Percentiles rank a stretch among this genome's conserved stretches.
Evolutionary conservation across 31 red algal species (phyloP).

Genomic region (Asparagopsis taxiformis): DNA sequence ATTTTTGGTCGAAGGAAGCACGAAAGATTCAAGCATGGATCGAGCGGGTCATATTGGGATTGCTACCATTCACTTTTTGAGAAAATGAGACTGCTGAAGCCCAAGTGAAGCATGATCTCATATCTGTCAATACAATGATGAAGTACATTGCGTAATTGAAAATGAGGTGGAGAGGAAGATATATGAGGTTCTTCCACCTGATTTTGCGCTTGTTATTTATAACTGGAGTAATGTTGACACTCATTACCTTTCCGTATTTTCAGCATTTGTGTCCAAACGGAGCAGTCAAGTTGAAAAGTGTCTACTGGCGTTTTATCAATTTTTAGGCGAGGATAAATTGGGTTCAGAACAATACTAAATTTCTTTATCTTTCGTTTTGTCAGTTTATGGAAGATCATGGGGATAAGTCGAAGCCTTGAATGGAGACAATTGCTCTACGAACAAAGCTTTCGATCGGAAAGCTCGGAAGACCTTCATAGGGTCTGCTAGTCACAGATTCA

Average conservation of each 20-base stretch:
- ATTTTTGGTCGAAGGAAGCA: conserved; percentile 3
- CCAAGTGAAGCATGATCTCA: background rate
- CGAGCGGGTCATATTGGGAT: background rate
- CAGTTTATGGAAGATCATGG: background rate
- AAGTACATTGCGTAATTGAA: conserved; percentile 5
- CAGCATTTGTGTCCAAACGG: background rate
- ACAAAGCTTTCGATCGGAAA: conserved; percentile 12
- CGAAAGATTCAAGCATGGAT: background rate
- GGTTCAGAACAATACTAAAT: background rate
- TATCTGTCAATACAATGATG: background rate
- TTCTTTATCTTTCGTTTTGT: background rate
- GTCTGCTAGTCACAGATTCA: conserved; percentile 17
- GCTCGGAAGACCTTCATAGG: background rate
- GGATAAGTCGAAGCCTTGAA: conserved; percentile 1
- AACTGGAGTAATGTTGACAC: background rate
- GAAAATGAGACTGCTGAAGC: background rate
- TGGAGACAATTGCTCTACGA: conserved; percentile 25
- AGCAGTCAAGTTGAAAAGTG: background rate
- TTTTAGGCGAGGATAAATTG: background rate
- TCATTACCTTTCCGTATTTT: background rate
- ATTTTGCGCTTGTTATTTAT: conserved; percentile 5
- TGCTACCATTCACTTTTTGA: background rate
- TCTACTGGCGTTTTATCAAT: too few relatives aligned
- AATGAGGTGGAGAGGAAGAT: conserved; percentile 3
- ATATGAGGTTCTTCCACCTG: background rate